phyloP scores from a whole-genome alignment of 129 eudicot species.

The Flaveria linearis region DNA sequence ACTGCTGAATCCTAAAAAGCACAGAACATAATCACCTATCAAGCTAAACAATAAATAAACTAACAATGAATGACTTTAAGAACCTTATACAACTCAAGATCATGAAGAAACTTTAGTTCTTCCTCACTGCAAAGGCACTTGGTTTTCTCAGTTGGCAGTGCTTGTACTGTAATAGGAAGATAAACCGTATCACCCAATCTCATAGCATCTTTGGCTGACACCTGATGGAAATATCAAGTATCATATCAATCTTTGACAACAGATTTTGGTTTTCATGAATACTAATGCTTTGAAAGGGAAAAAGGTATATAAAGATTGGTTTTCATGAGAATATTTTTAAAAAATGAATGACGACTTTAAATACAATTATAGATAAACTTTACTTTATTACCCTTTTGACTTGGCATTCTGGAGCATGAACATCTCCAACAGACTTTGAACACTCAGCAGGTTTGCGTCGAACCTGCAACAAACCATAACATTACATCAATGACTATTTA shows the following conservation, averaged over 20 bases:
- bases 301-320: too few species aligned
- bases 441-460: conserved; percentile 51
- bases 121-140: conserved; percentile 49
- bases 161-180: conserved; percentile 73
- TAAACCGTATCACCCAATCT: conserved; percentile 69
- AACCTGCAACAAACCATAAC: conserved; percentile 47
- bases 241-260: not conserved
- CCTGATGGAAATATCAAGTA: conserved; percentile 43
- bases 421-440: conserved; percentile 24
- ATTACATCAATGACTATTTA: not conserved
- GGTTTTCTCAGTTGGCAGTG: conserved; percentile 40
- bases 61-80: not conserved
- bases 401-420: conserved; percentile 40
- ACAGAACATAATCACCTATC: not conserved
- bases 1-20: conserved; percentile 74
- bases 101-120: conserved; percentile 64
- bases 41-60: not conserved
- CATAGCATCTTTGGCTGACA: conserved; percentile 81
- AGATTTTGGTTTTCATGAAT: too few species aligned
- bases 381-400: conserved; percentile 57
- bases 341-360: not conserved
- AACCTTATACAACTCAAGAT: conserved; percentile 90
- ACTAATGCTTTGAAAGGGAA: too few species aligned
- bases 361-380: not conserved
- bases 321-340: not conserved